Evolutionary conservation across 176 grass and related monocot species (phyloP), one percentile per base, ranked within the genome.

Genomic region (Oryza coarctata): DNA sequence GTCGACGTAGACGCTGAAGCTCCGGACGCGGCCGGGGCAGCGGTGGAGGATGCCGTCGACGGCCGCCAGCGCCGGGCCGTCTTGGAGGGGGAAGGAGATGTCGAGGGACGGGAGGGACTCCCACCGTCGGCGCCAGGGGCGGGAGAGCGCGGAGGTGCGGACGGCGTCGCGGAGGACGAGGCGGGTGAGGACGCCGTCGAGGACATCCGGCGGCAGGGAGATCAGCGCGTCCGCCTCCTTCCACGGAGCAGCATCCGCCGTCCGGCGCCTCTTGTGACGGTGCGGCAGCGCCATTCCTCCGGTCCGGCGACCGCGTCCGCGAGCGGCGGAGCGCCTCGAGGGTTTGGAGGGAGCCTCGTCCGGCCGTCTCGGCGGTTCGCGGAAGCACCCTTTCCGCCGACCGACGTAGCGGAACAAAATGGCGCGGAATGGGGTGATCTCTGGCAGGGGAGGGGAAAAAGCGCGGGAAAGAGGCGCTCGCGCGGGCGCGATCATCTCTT

Each of bases 131-230:
- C n/a, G n/a, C n/a, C n/a, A n/a, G n/a, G n/a, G n/a, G 85, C 83
- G 83, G 23, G 83, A 79, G 57, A 85, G 39, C 30, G 83, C 68
- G 39, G 66, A 85, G 4, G 75, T 79, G 29, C 67, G 84, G 15
- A 86, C 84, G 40, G 41, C 84, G 57, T 72, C 75, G 2, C n/a
- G 58, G 85, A 87, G 62, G 27, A 6, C 26, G 63, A 76, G 35
- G 45, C 71, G 70, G 63, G 47, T 6, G 35, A 87, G 78, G 63
- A 75, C 69, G 5, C 34, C 63, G 29, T 81, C 65, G n/a, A 82
- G 49, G 63, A 58, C 39, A 5, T 12, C 17, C 36, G 15, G 15
- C 2, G 71, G 79, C 17, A 87, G 49, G 5, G 64, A 70, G 38
- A 78, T 78, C 38, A 78, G 76, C 60, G 23, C 76, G 38, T 78